Percentiles rank a stretch among this genome's conserved stretches.
These are phyloP conservation scores for Penicillium verhagenii DNA, from an alignment of 495 filamentous ascomycete species.

Conservation along the genomic window DNA sequence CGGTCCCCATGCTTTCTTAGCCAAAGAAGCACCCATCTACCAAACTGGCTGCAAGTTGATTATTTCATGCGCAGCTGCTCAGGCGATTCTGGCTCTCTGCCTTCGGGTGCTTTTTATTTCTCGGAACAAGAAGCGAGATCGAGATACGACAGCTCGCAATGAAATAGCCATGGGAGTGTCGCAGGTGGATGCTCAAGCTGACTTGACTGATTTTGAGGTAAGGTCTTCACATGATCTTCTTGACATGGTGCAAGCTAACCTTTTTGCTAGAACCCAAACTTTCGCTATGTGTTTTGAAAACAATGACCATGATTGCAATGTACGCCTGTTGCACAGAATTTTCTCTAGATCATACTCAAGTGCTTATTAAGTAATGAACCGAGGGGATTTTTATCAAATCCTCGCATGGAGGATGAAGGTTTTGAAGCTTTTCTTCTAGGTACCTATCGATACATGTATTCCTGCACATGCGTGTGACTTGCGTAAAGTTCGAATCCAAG, in stretches of 20 bases:
- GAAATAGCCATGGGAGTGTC: background rate
- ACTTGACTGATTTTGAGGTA: conserved; percentile 27
- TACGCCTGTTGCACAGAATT: too few relatives aligned
- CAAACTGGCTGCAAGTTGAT: conserved; percentile 36
- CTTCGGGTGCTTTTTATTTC: conserved; percentile 15
- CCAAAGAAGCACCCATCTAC: conserved; percentile 33
- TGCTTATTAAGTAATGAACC: too few relatives aligned
- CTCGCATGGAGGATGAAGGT: too few relatives aligned
- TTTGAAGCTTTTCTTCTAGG: too few relatives aligned
- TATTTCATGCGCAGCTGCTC: conserved; percentile 24
- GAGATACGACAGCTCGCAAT: conserved; percentile 11
- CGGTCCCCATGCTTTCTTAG: conserved; percentile 37
- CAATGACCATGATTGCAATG: background rate
- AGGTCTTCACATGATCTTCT: background rate
- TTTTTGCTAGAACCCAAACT: conserved; percentile 15
- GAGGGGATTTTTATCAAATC: too few relatives aligned
- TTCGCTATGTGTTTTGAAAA: conserved; percentile 26
- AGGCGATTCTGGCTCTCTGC: conserved; percentile 13
- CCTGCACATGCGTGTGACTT: too few relatives aligned
- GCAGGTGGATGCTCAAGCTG: conserved; percentile 11
- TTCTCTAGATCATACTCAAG: too few relatives aligned
- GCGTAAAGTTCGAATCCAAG: too few relatives aligned
- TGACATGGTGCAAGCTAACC: background rate
- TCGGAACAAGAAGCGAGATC: conserved; percentile 21
- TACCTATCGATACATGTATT: too few relatives aligned